Percentiles rank a stretch among this genome's conserved stretches.
Conservation (phyloP, 2,329 filamentous ascomycete genomes). For the Albifimbria verrucaria region DNA sequence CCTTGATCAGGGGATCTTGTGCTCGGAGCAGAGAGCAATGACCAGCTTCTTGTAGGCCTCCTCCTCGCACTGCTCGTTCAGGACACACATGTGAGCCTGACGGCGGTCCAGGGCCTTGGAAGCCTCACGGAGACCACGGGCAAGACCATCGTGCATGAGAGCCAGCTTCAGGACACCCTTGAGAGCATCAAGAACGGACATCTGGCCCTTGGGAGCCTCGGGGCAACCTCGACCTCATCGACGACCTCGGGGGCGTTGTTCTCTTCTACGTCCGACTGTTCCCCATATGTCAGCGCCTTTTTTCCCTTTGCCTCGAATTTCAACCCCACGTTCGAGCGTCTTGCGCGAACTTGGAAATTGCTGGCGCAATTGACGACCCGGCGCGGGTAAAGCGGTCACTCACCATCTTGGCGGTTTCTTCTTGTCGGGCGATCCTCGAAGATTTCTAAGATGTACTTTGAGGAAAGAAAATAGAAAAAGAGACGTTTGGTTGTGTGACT, state of each 20-base stretch:
- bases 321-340: neutral
- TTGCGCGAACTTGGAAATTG: neutral
- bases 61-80: constrained; percentile 99
- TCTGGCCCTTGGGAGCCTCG: constrained; percentile 88
- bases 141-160: constrained; percentile 99
- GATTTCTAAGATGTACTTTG: constrained; percentile 43
- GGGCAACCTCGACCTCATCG: constrained; percentile 92
- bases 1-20: constrained; percentile 99
- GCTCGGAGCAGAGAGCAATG: constrained; percentile 96
- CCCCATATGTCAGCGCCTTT: too few species aligned
- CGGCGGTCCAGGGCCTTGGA: constrained; percentile 98
- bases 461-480: constrained; percentile 19
- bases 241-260: constrained; percentile 79
- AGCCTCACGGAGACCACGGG: constrained; percentile 95
- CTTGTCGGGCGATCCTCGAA: constrained; percentile 68
- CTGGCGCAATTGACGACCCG: neutral
- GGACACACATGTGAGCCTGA: constrained; percentile 99
- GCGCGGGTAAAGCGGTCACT: constrained; percentile 27
- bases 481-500: constrained; percentile 26
- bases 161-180: constrained; percentile 99
- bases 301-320: neutral
- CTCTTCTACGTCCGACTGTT: constrained; percentile 99
- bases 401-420: constrained; percentile 58
- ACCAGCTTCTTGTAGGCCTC: constrained; percentile 99
- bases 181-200: constrained; percentile 96